Base-by-base conservation (phyloP, 1,284 basidiomycete genomes). In the Cryptococcus wingfieldii region DNA sequence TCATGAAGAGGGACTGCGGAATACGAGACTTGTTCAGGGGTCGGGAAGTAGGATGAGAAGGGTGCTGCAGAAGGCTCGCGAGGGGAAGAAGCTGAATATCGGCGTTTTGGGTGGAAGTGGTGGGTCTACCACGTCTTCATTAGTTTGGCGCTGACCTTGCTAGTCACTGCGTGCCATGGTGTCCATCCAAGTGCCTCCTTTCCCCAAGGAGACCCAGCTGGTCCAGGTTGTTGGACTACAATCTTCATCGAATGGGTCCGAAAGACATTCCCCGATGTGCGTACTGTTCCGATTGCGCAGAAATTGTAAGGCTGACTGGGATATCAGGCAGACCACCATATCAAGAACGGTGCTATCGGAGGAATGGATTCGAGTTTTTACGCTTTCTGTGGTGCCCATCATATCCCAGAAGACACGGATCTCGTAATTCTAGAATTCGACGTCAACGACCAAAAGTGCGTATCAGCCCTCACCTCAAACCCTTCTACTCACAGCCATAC, bases 291-390 rank as follows among this genome's bases (percentile, higher is more conserved):
- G 2, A 23, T 23, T 23, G 23, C 23, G 23, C 23, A 23, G 3
- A 23, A 46, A 9, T 4, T 27, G 10, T 14, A 4, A 25, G 31
- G 31, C 50, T 14, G 42, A 28, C 43, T 41, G 14, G 6, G 18
- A 12, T 39, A 6, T 16, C 34, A 63, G 65, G 54, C 47, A 2
- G 51, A 64, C 19, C 64, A 67, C 51, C 58, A 69, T 44, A 58
- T 71, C 10, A 55, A 60, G 54, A 77, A 77, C 54, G 72, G 72
- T 14, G 75, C 75, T 1, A 74, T 77, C 28, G 75, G 75, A 4
- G 75, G 72, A 9, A 75, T 74, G 67, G 75, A 77, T 54, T 73
- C 71, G 47, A 72, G 72, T 47, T 77, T 75, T 61, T 77, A 76
- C 53, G 72, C 75, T 3, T 77, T 77, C 63, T 77, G 75, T 49